phyloP scores from a whole-genome alignment of 1,139 yeast genomes.

The Geotrichum histeridarum region DNA sequence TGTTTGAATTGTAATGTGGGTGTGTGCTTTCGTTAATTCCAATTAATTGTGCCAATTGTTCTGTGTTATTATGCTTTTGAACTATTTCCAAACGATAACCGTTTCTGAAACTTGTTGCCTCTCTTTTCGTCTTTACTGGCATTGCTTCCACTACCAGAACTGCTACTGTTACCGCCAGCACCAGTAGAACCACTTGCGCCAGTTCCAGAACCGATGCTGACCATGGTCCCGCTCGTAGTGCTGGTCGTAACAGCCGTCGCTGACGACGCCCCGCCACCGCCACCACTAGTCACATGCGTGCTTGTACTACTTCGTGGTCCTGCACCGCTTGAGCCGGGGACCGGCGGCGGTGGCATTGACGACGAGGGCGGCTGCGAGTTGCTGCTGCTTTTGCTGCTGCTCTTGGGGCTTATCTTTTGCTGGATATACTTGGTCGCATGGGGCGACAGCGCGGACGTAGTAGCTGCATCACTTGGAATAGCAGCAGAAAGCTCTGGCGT shows the following conservation, averaged over 20 bases:
- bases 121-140: slow-evolving; percentile 1
- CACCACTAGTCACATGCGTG: background rate
- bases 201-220: background rate
- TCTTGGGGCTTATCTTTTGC: background rate
- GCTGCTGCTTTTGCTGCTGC: background rate
- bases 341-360: background rate
- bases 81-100: slow-evolving; percentile 17
- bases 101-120: slow-evolving; percentile 13
- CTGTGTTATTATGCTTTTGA: background rate
- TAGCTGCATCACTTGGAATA: slow-evolving; percentile 14
- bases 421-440: background rate
- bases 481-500: slow-evolving; percentile 41
- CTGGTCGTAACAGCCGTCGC: background rate
- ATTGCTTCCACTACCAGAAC: background rate
- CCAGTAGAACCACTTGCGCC: background rate
- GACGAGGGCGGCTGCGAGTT: background rate
- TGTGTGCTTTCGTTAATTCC: too few species aligned
- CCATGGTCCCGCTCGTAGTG: background rate
- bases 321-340: background rate
- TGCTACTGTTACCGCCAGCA: background rate
- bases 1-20: too few species aligned
- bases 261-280: background rate
- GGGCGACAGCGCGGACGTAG: slow-evolving; percentile 15
- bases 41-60: background rate
- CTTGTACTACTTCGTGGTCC: background rate